A percentile compares a stretch with the other conserved stretches of the same genome.
Conservation (phyloP, 2,329 filamentous ascomycete species). For the Plectosphaerella plurivora region DNA sequence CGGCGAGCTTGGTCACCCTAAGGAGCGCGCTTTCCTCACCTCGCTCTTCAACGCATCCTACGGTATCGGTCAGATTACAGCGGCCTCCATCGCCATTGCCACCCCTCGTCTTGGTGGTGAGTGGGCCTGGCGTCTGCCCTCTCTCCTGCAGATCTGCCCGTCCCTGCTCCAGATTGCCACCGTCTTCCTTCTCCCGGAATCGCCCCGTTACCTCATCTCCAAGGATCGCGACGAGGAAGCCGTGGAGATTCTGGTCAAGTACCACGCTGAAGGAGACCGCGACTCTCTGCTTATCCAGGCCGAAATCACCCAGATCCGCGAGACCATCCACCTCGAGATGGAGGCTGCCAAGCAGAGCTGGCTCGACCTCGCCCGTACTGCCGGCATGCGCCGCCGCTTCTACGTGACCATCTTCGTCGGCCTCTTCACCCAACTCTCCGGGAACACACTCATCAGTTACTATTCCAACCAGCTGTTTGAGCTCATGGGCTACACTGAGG, state of each 20-base stretch:
- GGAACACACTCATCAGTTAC: constrained; percentile 38
- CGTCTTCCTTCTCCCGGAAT: constrained; percentile 38
- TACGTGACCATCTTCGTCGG: constrained; percentile 44
- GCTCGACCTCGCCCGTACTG: constrained; percentile 43
- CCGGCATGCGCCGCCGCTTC: constrained; percentile 44
- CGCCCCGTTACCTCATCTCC: constrained; percentile 26
- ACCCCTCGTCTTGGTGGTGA: constrained; percentile 12
- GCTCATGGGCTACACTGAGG: constrained; percentile 36
- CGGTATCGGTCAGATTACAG: constrained; percentile 30
- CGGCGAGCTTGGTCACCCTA: constrained; percentile 8
- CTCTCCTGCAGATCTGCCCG: not conserved
- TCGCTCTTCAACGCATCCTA: constrained; percentile 29
- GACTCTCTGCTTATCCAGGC: constrained; percentile 40
- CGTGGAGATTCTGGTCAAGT: constrained; percentile 25
- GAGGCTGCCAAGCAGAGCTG: constrained; percentile 45
- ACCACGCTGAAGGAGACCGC: constrained; percentile 49
- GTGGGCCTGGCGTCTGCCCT: not conserved
- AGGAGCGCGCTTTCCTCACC: constrained; percentile 18
- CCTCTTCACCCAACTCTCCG: constrained; percentile 48
- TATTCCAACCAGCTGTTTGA: constrained; percentile 14
- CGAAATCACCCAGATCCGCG: constrained; percentile 56
- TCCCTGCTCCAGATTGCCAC: constrained; percentile 15
- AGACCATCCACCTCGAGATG: constrained; percentile 48
- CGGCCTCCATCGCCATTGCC: constrained; percentile 32
- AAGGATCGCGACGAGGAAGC: constrained; percentile 25